Evolutionary conservation across 2,329 filamentous ascomycete species (phyloP).

Genomic region (Aspergillus sp.): DNA sequence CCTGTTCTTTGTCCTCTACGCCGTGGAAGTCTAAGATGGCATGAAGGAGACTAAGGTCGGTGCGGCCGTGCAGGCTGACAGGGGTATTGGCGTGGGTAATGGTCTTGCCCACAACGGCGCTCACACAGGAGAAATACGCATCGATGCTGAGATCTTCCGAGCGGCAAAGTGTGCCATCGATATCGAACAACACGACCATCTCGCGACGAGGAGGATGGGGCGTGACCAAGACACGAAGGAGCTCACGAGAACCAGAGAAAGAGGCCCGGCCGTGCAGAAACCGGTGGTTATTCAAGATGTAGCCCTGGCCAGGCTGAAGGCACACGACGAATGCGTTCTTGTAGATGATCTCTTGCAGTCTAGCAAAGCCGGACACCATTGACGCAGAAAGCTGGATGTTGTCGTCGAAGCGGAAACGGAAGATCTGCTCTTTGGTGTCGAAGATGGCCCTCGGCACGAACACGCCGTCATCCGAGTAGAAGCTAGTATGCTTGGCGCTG

Average conservation of each 20-base stretch:
- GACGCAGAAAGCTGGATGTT: constrained; percentile 12
- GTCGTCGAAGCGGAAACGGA: constrained; percentile 17
- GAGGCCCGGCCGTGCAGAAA: constrained; percentile 13
- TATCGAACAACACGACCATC: constrained; percentile 12
- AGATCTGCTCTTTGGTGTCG: constrained; percentile 4
- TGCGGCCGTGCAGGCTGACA: constrained; percentile 14
- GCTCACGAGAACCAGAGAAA: constrained; percentile 11
- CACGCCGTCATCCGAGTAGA: constrained; percentile 9
- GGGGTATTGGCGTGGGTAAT: constrained; percentile 14
- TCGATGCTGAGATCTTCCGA: constrained; percentile 16
- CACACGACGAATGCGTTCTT: constrained; percentile 7
- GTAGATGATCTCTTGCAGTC: constrained; percentile 7
- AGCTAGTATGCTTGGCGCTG: constrained; percentile 8
- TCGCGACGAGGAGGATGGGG: not conserved
- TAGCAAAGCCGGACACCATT: constrained; percentile 3
- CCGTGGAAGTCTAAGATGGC: constrained; percentile 13
- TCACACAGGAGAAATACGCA: constrained; percentile 14
- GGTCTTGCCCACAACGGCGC: constrained; percentile 8
- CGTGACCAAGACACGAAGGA: constrained; percentile 11
- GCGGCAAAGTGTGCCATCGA: constrained; percentile 15
- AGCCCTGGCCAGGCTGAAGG: constrained; percentile 11
- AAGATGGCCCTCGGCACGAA: constrained; percentile 13
- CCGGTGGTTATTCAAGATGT: constrained; percentile 14
- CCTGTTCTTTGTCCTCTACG: constrained; percentile 1
- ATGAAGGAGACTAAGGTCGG: constrained; percentile 11